These are phyloP conservation scores for Candida manassasensis DNA, from an alignment of 805 yeast species.

Conservation along the genomic window DNA sequence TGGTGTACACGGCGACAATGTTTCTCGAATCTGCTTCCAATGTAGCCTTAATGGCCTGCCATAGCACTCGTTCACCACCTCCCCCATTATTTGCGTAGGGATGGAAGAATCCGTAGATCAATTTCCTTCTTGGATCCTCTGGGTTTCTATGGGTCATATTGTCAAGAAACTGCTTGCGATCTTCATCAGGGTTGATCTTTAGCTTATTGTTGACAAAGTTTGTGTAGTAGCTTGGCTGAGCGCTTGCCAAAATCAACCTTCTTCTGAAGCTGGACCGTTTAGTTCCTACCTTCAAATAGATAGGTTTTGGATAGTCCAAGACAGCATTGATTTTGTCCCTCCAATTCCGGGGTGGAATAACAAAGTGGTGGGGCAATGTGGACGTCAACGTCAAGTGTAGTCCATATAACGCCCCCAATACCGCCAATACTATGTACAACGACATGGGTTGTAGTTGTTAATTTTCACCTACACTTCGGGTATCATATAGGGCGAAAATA, in stretches of 20 bases:
- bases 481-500: too few relatives aligned
- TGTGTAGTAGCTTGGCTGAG: constrained; percentile 34
- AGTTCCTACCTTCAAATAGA: constrained; percentile 30
- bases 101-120: constrained; percentile 83
- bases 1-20: constrained; percentile 69
- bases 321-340: constrained; percentile 28
- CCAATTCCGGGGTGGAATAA: constrained; percentile 39
- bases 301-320: constrained; percentile 29
- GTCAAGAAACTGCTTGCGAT: constrained; percentile 19
- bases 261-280: constrained; percentile 38
- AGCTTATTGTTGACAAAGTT: constrained; percentile 34
- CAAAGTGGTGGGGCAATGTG: constrained; percentile 29
- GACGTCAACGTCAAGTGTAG: constrained; percentile 16
- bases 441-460: too few relatives aligned
- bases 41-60: constrained; percentile 86
- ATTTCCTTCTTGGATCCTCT: constrained; percentile 33
- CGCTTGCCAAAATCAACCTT: constrained; percentile 32
- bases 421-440: constrained; percentile 6
- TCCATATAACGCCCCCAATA: constrained; percentile 9
- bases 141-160: constrained; percentile 28
- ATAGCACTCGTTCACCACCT: constrained; percentile 94
- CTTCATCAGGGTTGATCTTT: constrained; percentile 28
- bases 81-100: constrained; percentile 97
- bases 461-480: too few relatives aligned
- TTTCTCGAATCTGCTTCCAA: constrained; percentile 44